Evolutionary conservation across 257 asterid species (phyloP).

Genomic region (Nicotiana knightiana): DNA sequence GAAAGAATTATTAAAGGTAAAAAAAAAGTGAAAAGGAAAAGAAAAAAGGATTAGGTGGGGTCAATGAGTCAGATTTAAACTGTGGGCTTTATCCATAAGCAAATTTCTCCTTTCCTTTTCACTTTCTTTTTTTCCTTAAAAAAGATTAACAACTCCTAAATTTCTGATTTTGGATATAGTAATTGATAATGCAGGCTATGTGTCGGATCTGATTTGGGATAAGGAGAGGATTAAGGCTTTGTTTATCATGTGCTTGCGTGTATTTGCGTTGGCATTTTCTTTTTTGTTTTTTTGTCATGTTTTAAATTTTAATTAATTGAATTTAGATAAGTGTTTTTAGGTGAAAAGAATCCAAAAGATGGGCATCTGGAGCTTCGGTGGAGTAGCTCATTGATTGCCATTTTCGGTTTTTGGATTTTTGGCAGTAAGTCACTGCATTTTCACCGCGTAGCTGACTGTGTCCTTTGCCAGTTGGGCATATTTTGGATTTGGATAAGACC

Average conservation of each 20-base stretch:
- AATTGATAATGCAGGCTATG: neutral
- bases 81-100: constrained; percentile 35
- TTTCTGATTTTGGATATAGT: neutral
- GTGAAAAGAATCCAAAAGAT: neutral
- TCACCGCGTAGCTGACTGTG: constrained; percentile 14
- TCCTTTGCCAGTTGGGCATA: neutral
- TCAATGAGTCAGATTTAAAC: constrained; percentile 13
- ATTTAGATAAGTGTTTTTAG: neutral
- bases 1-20: neutral
- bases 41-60: constrained; percentile 31
- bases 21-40: neutral
- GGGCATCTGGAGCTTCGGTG: neutral
- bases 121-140: neutral
- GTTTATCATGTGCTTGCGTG: neutral
- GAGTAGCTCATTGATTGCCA: neutral
- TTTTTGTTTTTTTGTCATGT: too few species aligned
- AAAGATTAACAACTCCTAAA: neutral
- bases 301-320: too few species aligned
- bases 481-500: neutral
- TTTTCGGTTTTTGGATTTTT: neutral
- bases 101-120: neutral
- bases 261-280: neutral
- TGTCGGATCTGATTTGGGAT: neutral
- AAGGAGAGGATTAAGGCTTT: neutral
- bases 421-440: neutral